A percentile compares a stretch with the other conserved stretches of the same genome.
These are phyloP conservation scores for Capsaspora owczarzaki DNA, from an alignment of 78 protist species.

Conservation along the genomic window DNA sequence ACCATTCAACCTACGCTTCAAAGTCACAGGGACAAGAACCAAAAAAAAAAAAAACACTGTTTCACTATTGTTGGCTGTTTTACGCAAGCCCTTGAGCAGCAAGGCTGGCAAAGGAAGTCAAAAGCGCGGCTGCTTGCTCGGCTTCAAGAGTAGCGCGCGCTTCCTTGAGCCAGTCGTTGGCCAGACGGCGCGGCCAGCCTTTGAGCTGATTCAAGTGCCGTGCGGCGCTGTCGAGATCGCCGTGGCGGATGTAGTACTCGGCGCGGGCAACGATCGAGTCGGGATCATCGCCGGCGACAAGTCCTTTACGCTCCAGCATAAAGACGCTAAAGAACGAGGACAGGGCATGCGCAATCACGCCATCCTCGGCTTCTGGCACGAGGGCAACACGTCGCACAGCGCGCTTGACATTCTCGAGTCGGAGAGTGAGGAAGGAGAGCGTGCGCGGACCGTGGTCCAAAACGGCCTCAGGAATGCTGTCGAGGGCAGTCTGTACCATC, in stretches of 20 bases:
- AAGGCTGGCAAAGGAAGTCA: no score
- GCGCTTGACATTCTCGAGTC: not conserved
- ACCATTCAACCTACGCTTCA: no score
- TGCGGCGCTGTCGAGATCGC: not conserved
- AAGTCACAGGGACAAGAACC: no score
- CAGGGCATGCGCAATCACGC: not conserved
- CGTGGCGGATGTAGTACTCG: not conserved
- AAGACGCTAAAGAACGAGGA: not conserved
- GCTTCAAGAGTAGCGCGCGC: not conserved
- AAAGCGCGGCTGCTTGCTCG: not conserved
- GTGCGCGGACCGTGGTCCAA: not conserved
- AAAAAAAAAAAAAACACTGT: no score
- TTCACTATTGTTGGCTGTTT: no score
- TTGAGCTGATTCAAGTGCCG: not conserved
- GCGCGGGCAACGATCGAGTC: slow-evolving; percentile 3
- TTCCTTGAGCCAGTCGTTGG: not conserved
- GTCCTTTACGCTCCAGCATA: not conserved
- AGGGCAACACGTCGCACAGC: not conserved
- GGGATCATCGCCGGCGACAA: not conserved
- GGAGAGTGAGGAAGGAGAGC: not conserved
- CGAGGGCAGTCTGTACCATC: not conserved
- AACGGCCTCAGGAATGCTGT: not conserved
- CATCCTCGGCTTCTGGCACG: not conserved
- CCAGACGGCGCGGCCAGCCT: not conserved
- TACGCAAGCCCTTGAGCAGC: no score